A percentile compares a stretch with the other conserved stretches of the same genome.
Evolutionary conservation across 2,329 filamentous ascomycete genomes (phyloP).

Genomic region (Pezicula carpinea): DNA sequence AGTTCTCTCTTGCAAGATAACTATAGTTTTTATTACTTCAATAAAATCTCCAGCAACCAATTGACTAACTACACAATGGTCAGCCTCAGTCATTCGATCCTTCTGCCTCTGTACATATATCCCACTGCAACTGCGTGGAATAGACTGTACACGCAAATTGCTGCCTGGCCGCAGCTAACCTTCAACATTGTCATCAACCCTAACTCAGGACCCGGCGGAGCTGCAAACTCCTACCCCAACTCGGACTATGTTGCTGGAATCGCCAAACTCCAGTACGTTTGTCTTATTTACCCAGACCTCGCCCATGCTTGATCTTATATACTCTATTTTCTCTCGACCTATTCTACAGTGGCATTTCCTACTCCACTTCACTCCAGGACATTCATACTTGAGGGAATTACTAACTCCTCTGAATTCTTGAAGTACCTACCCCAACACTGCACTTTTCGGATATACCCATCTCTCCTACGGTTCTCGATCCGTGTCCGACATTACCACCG

Average conservation of each 20-base stretch:
- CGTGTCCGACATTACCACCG: neutral
- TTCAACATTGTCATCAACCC: neutral
- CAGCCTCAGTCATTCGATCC: neutral
- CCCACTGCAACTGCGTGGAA: neutral
- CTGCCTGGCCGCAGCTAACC: neutral
- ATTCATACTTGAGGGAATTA: no score
- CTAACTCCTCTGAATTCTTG: no score
- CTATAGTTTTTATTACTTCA: no score
- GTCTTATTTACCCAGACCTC: no score
- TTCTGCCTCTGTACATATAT: neutral
- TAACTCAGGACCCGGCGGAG: neutral
- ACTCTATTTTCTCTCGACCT: no score
- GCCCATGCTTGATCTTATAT: no score
- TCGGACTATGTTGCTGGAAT: neutral
- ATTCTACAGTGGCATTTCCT: no score
- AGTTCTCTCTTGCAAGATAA: no score
- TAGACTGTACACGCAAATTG: neutral
- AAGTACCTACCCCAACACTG: neutral
- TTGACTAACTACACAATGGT: no score
- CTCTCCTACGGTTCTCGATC: neutral
- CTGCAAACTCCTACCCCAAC: neutral
- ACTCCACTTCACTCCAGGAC: no score
- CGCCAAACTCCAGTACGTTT: no score
- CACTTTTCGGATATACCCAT: neutral
- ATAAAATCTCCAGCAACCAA: no score